Conservation (phyloP, 441 rosid species). For the Breynia disticha region DNA sequence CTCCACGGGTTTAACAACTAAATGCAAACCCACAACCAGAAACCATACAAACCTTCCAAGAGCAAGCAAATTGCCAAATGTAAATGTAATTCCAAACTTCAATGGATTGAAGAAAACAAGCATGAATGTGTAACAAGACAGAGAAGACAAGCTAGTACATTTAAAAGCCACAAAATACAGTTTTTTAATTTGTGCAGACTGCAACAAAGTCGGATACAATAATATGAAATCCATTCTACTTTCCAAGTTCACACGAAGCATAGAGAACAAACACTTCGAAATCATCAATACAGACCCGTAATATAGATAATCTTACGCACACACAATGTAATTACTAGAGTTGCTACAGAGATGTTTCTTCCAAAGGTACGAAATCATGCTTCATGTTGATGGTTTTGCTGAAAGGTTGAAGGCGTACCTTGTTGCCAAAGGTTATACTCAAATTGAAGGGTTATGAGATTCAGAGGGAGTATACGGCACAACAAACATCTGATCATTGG, state of each 20-base stretch:
- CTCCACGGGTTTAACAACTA: not conserved
- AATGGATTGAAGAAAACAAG: conserved; percentile 88
- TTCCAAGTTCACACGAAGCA: not conserved
- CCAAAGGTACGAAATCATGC: too few species aligned
- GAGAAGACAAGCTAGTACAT: conserved; percentile 15
- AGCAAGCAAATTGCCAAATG: conserved; percentile 92
- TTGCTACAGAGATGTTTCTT: too few species aligned
- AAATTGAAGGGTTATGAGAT: too few species aligned
- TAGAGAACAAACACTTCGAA: not conserved
- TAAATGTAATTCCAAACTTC: conserved; percentile 87
- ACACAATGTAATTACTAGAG: too few species aligned
- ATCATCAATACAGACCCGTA: not conserved
- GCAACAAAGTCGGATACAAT: not conserved
- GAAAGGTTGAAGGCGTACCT: too few species aligned
- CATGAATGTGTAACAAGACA: conserved; percentile 54
- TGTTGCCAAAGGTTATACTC: too few species aligned
- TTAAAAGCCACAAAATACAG: conserved; percentile 2
- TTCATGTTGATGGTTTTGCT: too few species aligned
- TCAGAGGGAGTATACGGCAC: too few species aligned
- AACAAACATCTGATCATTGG: too few species aligned
- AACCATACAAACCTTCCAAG: conserved; percentile 70
- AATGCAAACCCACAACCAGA: not conserved
- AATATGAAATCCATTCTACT: not conserved
- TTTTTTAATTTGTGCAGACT: not conserved
- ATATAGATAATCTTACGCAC: too few species aligned